Evolutionary conservation across 768 basidiomycete genomes (phyloP).

Genomic region (Podaxis pistillaris): DNA sequence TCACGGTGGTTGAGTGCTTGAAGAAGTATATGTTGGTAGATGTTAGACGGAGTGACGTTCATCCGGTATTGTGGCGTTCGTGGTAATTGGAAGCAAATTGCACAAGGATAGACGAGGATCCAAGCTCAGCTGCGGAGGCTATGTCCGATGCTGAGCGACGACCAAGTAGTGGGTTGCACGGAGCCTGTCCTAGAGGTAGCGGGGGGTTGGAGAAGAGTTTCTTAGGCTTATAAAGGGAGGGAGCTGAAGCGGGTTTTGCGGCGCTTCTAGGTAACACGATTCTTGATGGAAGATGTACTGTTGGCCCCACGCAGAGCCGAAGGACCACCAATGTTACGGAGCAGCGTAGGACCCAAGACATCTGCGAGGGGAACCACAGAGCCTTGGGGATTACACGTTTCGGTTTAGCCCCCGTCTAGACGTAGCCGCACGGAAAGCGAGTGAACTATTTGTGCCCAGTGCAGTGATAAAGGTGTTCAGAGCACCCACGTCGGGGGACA

Average conservation of each 20-base stretch:
- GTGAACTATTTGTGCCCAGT: neutral
- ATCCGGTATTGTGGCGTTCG: slow-evolving; percentile 2
- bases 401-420: neutral
- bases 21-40: neutral
- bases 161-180: no score
- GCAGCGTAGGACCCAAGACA: no score
- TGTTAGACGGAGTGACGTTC: slow-evolving; percentile 20
- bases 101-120: neutral
- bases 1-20: neutral
- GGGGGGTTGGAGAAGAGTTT: no score
- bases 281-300: no score
- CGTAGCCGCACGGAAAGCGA: neutral
- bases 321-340: no score
- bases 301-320: no score
- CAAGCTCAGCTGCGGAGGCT: neutral
- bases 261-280: no score
- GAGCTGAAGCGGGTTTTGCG: no score
- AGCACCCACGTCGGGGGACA: neutral
- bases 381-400: no score
- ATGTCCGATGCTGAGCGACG: neutral
- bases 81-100: neutral
- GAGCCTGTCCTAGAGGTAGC: no score
- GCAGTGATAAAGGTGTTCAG: neutral
- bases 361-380: no score
- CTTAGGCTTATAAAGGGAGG: no score